Evolutionary conservation across 495 filamentous ascomycete species (phyloP).

Genomic region (Hyaloscypha bicolor): DNA sequence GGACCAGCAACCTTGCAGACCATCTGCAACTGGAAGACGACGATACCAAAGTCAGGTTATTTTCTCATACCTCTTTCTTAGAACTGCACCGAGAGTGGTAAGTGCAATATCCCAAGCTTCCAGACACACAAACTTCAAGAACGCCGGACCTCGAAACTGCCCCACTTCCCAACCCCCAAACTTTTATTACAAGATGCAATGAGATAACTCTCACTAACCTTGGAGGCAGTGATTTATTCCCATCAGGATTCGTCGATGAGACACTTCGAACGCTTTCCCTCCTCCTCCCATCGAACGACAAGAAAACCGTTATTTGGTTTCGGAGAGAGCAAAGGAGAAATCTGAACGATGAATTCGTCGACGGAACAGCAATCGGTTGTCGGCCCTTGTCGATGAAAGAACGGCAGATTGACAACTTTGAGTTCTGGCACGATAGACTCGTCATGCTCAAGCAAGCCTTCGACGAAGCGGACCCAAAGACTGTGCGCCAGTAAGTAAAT

Average conservation of each 20-base stretch:
- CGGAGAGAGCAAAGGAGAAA: slow-evolving; percentile 15
- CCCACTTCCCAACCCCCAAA: too few relatives aligned
- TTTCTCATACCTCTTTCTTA: slow-evolving; percentile 11
- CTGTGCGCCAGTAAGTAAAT: slow-evolving; percentile 41
- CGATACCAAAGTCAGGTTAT: slow-evolving; percentile 28
- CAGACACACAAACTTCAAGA: background rate
- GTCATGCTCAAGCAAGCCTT: slow-evolving; percentile 44
- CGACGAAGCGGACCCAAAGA: slow-evolving; percentile 39
- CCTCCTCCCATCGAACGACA: slow-evolving; percentile 44
- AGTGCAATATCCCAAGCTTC: background rate
- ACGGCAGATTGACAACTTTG: slow-evolving; percentile 48
- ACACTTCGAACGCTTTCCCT: slow-evolving; percentile 49
- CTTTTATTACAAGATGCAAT: too few relatives aligned
- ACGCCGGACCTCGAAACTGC: too few relatives aligned
- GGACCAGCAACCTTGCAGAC: slow-evolving; percentile 46
- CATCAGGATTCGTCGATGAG: slow-evolving; percentile 43
- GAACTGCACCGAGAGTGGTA: slow-evolving; percentile 1
- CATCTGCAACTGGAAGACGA: slow-evolving; percentile 46
- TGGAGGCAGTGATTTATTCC: slow-evolving; percentile 30
- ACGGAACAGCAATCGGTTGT: slow-evolving; percentile 30
- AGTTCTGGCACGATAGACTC: slow-evolving; percentile 55
- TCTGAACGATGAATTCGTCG: slow-evolving; percentile 25
- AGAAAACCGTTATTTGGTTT: slow-evolving; percentile 37
- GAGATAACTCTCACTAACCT: background rate
- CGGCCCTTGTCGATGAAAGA: slow-evolving; percentile 36